A percentile compares a stretch with the other conserved stretches of the same genome.
These are phyloP conservation scores for Acacia acuminata DNA, from an alignment of 306 rosid genomes.

Conservation along the genomic window DNA sequence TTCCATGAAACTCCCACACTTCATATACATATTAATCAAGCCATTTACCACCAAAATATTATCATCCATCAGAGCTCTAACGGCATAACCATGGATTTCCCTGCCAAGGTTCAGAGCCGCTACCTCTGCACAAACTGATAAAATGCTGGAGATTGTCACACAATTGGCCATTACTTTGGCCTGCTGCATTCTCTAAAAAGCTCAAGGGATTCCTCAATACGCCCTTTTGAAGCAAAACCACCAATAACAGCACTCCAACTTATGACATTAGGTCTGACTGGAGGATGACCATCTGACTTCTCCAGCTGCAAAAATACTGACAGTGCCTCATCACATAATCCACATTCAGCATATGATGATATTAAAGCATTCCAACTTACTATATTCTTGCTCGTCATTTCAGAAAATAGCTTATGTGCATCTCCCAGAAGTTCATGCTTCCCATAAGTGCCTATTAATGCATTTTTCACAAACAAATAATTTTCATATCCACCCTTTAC, in stretches of 20 bases:
- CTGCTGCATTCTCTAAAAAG: constrained; percentile 80
- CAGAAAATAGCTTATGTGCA: constrained; percentile 56
- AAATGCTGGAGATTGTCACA: constrained; percentile 64
- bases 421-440: constrained; percentile 53
- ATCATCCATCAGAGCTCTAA: constrained; percentile 59
- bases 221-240: constrained; percentile 63
- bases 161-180: constrained; percentile 56
- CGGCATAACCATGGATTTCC: constrained; percentile 68
- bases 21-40: constrained; percentile 78
- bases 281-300: constrained; percentile 33
- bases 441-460: constrained; percentile 66
- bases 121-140: constrained; percentile 74
- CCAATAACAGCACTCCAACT: constrained; percentile 82
- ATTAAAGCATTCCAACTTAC: constrained; percentile 88
- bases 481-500: constrained; percentile 73
- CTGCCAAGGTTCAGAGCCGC: constrained; percentile 67
- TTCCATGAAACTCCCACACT: constrained; percentile 69
- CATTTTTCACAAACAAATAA: constrained; percentile 74
- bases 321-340: constrained; percentile 72
- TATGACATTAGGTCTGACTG: constrained; percentile 65
- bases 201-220: constrained; percentile 57
- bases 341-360: constrained; percentile 73
- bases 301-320: constrained; percentile 55
- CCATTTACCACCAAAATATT: constrained; percentile 78
- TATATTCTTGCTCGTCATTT: constrained; percentile 56